Conservation (phyloP, 768 basidiomycete genomes). For the Cyathus striatus region DNA sequence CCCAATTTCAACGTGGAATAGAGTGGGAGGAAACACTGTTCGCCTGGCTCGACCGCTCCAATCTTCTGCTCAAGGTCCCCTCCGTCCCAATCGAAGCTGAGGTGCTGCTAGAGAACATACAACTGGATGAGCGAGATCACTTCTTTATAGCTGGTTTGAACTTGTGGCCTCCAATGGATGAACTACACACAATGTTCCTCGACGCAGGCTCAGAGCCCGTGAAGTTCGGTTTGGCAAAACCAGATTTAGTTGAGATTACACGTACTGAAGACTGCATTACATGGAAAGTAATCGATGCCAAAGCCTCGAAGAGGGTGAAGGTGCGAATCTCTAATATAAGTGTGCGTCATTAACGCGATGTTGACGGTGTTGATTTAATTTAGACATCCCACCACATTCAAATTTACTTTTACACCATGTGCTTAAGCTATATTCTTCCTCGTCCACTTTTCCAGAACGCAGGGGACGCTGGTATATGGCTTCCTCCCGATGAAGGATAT, state of each 20-base stretch:
- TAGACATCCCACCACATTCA: conserved; percentile 49
- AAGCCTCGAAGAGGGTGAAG: conserved; percentile 42
- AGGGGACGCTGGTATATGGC: conserved; percentile 40
- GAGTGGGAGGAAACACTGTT: conserved; percentile 41
- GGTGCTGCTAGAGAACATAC: conserved; percentile 33
- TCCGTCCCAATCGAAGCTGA: conserved; percentile 25
- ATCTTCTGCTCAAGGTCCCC: conserved; percentile 36
- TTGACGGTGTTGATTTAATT: no score
- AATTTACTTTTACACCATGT: conserved; percentile 46
- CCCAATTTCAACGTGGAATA: conserved; percentile 36
- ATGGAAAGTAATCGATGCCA: conserved; percentile 49
- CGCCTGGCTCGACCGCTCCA: conserved; percentile 32
- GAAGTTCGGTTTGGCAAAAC: conserved; percentile 40
- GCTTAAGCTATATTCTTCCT: conserved; percentile 32
- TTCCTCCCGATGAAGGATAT: conserved; percentile 35
- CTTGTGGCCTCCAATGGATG: conserved; percentile 35
- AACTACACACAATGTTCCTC: conserved; percentile 26
- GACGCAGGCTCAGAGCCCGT: conserved; percentile 25
- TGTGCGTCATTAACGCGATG: no score
- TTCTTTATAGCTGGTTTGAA: conserved; percentile 40
- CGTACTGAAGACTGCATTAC: conserved; percentile 22
- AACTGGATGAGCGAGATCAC: conserved; percentile 35
- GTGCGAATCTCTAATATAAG: no score
- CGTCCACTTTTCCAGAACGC: conserved; percentile 23
- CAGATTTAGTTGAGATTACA: conserved; percentile 42